phyloP scores from a whole-genome alignment of 1,284 basidiomycete genomes.

The Ganoderma lucidum region DNA sequence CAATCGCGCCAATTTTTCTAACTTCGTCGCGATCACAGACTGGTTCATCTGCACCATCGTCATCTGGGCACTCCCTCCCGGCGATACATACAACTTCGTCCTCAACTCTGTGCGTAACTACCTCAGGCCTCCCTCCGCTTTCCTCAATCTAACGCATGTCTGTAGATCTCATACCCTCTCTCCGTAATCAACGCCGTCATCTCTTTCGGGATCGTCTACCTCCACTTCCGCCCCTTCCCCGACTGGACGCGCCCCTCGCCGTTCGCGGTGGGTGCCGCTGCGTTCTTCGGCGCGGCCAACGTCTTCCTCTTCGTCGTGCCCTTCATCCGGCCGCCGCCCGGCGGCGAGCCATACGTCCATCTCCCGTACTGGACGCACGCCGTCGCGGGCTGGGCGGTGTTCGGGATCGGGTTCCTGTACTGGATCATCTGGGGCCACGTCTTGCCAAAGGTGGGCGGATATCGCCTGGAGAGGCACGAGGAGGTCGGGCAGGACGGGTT shows the following conservation, averaged over 20 bases:
- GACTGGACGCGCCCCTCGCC: conserved; percentile 51
- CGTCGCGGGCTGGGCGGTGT: conserved; percentile 53
- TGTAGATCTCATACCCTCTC: conserved; percentile 58
- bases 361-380: conserved; percentile 71
- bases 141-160: not conserved
- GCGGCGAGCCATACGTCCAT: conserved; percentile 54
- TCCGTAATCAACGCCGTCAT: conserved; percentile 58
- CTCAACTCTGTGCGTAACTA: conserved; percentile 4
- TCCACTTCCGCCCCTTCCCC: conserved; percentile 46
- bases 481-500: conserved; percentile 57
- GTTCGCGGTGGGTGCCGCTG: conserved; percentile 52
- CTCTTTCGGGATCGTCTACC: conserved; percentile 60
- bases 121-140: conserved; percentile 39
- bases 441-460: conserved; percentile 56
- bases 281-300: conserved; percentile 65
- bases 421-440: conserved; percentile 66
- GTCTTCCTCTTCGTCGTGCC: conserved; percentile 63
- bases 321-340: conserved; percentile 56
- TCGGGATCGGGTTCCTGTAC: conserved; percentile 58
- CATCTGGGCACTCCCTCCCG: conserved; percentile 60
- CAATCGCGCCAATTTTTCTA: not conserved
- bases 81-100: conserved; percentile 38
- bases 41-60: conserved; percentile 59
- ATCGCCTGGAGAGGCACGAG: conserved; percentile 53
- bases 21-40: conserved; percentile 32